Base-by-base conservation (phyloP, 2,329 filamentous ascomycete species). In the Raffaelea deltoideospora region DNA sequence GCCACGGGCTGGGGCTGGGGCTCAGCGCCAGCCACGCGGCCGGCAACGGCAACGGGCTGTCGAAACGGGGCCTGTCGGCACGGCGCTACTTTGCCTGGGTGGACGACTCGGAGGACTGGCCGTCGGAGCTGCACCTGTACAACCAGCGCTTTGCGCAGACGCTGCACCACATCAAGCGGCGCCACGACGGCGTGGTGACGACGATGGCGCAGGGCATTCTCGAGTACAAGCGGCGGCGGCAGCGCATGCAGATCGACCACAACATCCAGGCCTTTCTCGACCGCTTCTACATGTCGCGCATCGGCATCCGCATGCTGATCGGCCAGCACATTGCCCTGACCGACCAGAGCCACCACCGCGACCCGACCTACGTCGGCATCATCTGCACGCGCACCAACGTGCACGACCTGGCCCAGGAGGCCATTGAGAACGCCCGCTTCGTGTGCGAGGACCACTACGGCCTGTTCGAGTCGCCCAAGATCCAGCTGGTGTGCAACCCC, bases 371-470 rank as follows among this genome's bases (percentile, higher is more conserved):
- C 53, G 90, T 98, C 47, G 90, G 90, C 44, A 95, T 98, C 47
- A 98, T 98, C 53, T 98, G 90, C 65, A 98, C 90, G 42, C 94
- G 92, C 64, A 96, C 90, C 20, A 98, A 95, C 50, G 88, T 98
- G 28, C 77, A 77, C 40, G 90, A 98, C 48, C 74, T 98, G 34
- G 90, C 90, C 4, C 79, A 94, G 53, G 90, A 98, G 60, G 90
- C 90, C 41, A 96, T 98, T 51, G 90, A 96, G 53, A 98, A 98
- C 51, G 90, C 90, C 30, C 77, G 90, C n/a, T 98, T 96, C 52
- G 90, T 98, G 24, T 98, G 90, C 55, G 90, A 98, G 58, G 90
- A 96, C 55, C 88, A 96, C 60, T 98, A 96, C 54, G 90, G 90
- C 43, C 67, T 98, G 10, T 98, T 96, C 51, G 88, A 96, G 53